These are phyloP conservation scores for Wickerhamomyces alni DNA, from an alignment of 805 yeast genomes.

Conservation along the genomic window DNA sequence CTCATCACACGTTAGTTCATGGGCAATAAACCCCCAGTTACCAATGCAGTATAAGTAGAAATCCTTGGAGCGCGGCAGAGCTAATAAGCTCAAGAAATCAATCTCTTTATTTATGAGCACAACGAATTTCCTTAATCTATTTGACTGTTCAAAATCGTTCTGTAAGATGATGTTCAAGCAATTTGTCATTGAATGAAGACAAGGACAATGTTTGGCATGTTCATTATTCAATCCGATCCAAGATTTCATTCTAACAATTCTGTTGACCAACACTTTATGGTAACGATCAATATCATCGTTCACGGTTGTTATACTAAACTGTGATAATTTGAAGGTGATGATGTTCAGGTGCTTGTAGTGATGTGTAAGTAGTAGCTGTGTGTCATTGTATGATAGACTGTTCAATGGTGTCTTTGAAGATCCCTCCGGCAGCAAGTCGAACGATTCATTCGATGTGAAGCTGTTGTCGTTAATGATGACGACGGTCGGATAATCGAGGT, in stretches of 20 bases:
- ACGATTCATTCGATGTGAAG: background rate
- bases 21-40: slow-evolving; percentile 69
- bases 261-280: slow-evolving; percentile 18
- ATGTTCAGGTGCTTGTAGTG: slow-evolving; percentile 21
- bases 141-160: slow-evolving; percentile 9
- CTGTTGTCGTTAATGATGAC: slow-evolving; percentile 17
- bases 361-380: slow-evolving; percentile 8
- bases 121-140: slow-evolving; percentile 13
- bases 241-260: slow-evolving; percentile 32
- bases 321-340: slow-evolving; percentile 11
- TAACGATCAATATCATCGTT: slow-evolving; percentile 15
- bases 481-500: slow-evolving; percentile 21
- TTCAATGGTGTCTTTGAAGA: slow-evolving; percentile 6
- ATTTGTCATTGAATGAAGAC: slow-evolving; percentile 31
- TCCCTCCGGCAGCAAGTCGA: background rate
- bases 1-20: slow-evolving; percentile 58
- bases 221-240: slow-evolving; percentile 35
- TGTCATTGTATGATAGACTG: slow-evolving; percentile 8
- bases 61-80: slow-evolving; percentile 18
- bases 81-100: slow-evolving; percentile 21
- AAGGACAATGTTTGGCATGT: slow-evolving; percentile 15
- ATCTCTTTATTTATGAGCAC: slow-evolving; percentile 23
- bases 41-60: slow-evolving; percentile 36
- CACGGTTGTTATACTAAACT: slow-evolving; percentile 12
- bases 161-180: slow-evolving; percentile 21